These are phyloP conservation scores for Gracilaria domingensis DNA, from an alignment of 23 red algal genomes.

Conservation along the genomic window DNA sequence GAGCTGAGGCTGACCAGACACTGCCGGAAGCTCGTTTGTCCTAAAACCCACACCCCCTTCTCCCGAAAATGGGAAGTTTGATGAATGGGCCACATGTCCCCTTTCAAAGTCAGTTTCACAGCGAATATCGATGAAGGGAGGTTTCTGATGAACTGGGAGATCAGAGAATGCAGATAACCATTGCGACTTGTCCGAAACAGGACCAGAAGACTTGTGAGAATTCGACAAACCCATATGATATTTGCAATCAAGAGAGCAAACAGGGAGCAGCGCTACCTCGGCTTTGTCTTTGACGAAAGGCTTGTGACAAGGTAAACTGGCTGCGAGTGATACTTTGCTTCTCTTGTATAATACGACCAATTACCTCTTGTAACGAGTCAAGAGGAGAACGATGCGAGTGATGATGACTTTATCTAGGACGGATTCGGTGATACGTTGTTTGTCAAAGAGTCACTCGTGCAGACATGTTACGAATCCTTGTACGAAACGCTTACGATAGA, in stretches of 20 bases:
- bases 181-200: constrained; percentile 2
- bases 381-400: no score
- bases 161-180: not conserved
- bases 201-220: not conserved
- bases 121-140: constrained; percentile 13
- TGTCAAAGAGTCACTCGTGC: no score
- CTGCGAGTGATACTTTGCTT: no score
- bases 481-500: no score
- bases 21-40: constrained; percentile 21
- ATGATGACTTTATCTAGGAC: no score
- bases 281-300: no score
- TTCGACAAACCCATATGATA: not conserved
- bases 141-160: not conserved
- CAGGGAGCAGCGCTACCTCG: no score
- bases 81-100: constrained; percentile 14
- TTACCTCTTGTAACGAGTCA: no score
- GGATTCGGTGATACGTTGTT: no score
- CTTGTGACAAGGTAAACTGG: no score
- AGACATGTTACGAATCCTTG: no score
- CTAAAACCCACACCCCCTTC: not conserved
- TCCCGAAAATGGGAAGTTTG: constrained; percentile 9
- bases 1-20: not conserved
- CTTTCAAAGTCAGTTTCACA: not conserved
- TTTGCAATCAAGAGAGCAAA: not conserved
- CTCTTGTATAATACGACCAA: no score